Evolutionary conservation across 2,329 filamentous ascomycete species (phyloP).

Genomic region (Aureobasidium pullulans): DNA sequence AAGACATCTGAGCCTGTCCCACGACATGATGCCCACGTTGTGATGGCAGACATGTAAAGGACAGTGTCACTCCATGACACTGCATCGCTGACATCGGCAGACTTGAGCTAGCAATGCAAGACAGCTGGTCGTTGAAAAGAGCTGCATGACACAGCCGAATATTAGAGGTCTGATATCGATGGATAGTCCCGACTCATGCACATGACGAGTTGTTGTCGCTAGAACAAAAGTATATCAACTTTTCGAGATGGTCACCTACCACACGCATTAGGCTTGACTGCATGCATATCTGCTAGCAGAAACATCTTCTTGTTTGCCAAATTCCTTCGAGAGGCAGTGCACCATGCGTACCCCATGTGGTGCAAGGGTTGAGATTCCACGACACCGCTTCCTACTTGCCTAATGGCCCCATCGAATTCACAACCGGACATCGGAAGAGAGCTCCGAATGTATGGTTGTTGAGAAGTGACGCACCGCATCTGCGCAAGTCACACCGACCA

Average conservation of each 20-base stretch:
- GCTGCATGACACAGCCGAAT: neutral
- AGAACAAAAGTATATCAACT: neutral
- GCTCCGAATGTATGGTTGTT: neutral
- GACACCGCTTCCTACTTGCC: neutral
- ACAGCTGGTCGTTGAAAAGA: neutral
- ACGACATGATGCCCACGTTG: conserved; percentile 6
- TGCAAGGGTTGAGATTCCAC: conserved; percentile 2
- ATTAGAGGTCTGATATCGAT: neutral
- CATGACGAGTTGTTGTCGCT: neutral
- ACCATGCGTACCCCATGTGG: neutral
- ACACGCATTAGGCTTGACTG: neutral
- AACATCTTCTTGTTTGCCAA: neutral
- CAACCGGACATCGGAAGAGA: neutral
- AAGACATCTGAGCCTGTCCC: neutral
- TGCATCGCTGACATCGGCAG: neutral
- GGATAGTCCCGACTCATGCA: neutral
- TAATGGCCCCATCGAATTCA: neutral
- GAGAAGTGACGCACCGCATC: neutral
- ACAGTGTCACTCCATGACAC: neutral
- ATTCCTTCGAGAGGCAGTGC: neutral
- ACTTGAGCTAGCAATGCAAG: neutral
- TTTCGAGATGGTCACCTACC: neutral
- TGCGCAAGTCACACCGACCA: neutral
- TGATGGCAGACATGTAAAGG: neutral
- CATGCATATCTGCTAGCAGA: neutral